Evolutionary conservation across 257 asterid species (phyloP).

Genomic region (Lavandula angustifolia): DNA sequence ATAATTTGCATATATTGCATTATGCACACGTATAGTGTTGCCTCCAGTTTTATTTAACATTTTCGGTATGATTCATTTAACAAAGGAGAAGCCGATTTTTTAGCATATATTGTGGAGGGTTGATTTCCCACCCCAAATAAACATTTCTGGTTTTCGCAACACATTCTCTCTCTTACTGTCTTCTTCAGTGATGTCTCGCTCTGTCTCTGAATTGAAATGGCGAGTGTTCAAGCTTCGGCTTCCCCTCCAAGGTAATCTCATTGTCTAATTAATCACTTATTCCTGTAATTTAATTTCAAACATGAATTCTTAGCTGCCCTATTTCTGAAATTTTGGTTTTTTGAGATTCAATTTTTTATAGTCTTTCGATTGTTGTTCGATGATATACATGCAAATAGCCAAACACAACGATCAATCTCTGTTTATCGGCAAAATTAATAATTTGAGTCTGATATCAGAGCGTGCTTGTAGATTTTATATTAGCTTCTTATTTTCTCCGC

Average conservation of each 20-base stretch:
- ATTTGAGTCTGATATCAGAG: background rate
- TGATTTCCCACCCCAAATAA: conserved; percentile 42
- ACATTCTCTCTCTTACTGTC: conserved; percentile 28
- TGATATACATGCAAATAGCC: background rate
- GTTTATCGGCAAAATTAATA: background rate
- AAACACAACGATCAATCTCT: background rate
- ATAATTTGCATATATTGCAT: no score
- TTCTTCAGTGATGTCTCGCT: conserved; percentile 17
- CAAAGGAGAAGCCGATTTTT: conserved; percentile 35
- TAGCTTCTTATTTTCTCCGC: conserved; percentile 1
- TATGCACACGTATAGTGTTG: no score
- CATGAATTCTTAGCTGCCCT: background rate
- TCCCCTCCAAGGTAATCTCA: conserved; percentile 50
- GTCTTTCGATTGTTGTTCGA: conserved; percentile 8
- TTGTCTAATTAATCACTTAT: background rate
- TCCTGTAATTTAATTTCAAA: background rate
- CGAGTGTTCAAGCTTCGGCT: conserved; percentile 38
- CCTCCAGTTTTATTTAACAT: background rate
- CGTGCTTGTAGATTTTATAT: background rate
- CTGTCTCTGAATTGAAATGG: conserved; percentile 29
- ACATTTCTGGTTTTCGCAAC: conserved; percentile 32
- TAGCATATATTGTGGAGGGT: conserved; percentile 41
- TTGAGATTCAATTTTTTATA: background rate
- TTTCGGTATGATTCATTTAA: conserved; percentile 16
- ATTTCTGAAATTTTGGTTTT: conserved; percentile 20